These are phyloP conservation scores for Podospora pseudocomata DNA, from an alignment of 495 filamentous ascomycete genomes.

Conservation along the genomic window DNA sequence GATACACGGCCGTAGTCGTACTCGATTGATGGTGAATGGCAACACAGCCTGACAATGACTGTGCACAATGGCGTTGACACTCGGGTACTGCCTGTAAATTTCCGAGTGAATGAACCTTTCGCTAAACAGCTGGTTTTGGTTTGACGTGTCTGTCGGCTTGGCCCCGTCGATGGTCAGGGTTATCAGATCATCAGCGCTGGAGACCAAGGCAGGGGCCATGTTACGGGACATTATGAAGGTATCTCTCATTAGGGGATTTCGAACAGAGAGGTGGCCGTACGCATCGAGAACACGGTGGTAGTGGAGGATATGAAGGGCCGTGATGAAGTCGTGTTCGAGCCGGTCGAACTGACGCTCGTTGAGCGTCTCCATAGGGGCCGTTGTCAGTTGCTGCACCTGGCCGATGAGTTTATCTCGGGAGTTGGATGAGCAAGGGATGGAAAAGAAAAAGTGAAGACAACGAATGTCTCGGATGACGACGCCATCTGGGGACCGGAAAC, in stretches of 20 bases:
- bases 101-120: slow-evolving; percentile 54
- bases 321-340: slow-evolving; percentile 20
- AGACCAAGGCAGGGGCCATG: slow-evolving; percentile 45
- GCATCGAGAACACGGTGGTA: slow-evolving; percentile 47
- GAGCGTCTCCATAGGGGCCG: neutral
- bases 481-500: neutral
- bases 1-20: slow-evolving; percentile 39
- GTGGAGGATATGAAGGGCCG: slow-evolving; percentile 33
- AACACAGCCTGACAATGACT: slow-evolving; percentile 47
- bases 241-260: slow-evolving; percentile 38
- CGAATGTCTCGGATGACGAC: neutral
- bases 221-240: slow-evolving; percentile 46
- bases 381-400: neutral
- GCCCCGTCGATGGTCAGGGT: slow-evolving; percentile 42
- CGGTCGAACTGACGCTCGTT: neutral
- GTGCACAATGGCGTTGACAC: slow-evolving; percentile 46
- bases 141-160: slow-evolving; percentile 34
- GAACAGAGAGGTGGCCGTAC: slow-evolving; percentile 52
- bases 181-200: slow-evolving; percentile 41
- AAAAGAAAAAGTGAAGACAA: neutral
- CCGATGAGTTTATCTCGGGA: too few species aligned
- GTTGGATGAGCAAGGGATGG: neutral
- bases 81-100: slow-evolving; percentile 42
- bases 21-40: slow-evolving; percentile 42
- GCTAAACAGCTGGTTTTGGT: slow-evolving; percentile 32